Evolutionary conservation across 2,329 filamentous ascomycete species (phyloP), one percentile per base, ranked within the genome.

Genomic region (Calonectria ilicicola): DNA sequence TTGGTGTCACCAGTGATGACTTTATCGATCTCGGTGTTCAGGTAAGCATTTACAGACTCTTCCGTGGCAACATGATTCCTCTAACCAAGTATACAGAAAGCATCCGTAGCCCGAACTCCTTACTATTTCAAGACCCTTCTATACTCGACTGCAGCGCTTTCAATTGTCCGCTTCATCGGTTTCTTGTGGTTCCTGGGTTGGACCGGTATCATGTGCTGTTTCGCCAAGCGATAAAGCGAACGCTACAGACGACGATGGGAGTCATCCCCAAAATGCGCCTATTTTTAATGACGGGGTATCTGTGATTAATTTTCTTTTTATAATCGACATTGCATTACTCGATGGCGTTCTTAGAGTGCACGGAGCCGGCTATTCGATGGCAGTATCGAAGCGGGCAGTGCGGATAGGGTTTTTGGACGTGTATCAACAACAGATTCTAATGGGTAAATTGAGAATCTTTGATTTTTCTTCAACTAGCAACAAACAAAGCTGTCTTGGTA

Each of bases 201-300:
- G 67, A 78, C 77, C 29, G 64, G 77, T n/a, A 78, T 78, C 32
- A 78, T 78, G 77, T 78, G 77, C 51, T 78, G 77, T 64, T 72
- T 78, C 67, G 70, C 75, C 9, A 76, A 60, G 42, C 66, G 66
- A 38, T 68, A 62, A 68, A 35, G 15, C 9, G 19, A 38, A 29
- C 46, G 21, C 26, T 40, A 40, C 53, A 63, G 40, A 63, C 35
- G 21, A 23, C 14, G 9, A 21, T 8, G 8, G 35, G 53, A 32
- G 53, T 17, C 53, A 63, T 7, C 23, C 40, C 38, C 19, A 15
- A 15, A 32, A 46, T 60, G 49, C 26, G 27, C 49, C 49, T 42
- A 32, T 65, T 26, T 40, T 42, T 29, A 46, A 67, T 35, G 51
- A 60, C 38, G 51, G 26, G 38, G 15, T 47, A 60, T 62, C 26